Conservation (phyloP, 768 basidiomycete genomes). For the Naganishia vaughanmartiniae region DNA sequence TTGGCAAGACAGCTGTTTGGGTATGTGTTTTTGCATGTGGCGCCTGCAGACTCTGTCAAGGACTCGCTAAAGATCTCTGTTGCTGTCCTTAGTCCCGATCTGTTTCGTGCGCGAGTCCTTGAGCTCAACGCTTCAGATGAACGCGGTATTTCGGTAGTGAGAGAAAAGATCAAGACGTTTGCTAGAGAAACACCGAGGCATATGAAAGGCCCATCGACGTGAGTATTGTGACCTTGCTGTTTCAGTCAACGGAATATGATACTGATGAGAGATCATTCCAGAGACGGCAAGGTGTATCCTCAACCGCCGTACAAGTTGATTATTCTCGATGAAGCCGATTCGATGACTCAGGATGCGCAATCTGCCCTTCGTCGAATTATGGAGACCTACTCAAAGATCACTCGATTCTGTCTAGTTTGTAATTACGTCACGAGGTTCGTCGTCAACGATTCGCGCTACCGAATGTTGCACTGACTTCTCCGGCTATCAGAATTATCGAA, state of each 20-base stretch:
- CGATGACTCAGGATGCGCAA: constrained; percentile 99
- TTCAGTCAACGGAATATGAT: not conserved
- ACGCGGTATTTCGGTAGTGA: constrained; percentile 90
- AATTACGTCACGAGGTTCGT: constrained; percentile 95
- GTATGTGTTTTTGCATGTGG: constrained; percentile 56
- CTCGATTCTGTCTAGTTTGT: constrained; percentile 95
- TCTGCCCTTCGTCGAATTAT: constrained; percentile 95
- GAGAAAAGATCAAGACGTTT: constrained; percentile 98
- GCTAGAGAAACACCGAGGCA: constrained; percentile 58
- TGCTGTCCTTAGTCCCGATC: constrained; percentile 68
- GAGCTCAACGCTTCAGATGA: constrained; percentile 99
- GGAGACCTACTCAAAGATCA: constrained; percentile 97
- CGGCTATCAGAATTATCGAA: constrained; percentile 78
- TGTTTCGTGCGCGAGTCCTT: constrained; percentile 85
- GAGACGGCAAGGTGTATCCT: constrained; percentile 69
- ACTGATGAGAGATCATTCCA: constrained; percentile 26
- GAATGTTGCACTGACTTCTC: not conserved
- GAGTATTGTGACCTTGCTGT: constrained; percentile 29
- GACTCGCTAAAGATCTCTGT: not conserved
- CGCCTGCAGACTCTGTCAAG: not conserved
- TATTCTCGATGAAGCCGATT: constrained; percentile 97
- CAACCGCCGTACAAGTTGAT: constrained; percentile 98
- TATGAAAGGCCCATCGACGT: constrained; percentile 46
- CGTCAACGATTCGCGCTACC: not conserved
- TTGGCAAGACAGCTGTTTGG: constrained; percentile 91